A percentile compares a stretch with the other conserved stretches of the same genome.
Evolutionary conservation across 139 green algal genomes (phyloP).

Genomic region (Dunaliella sp.): DNA sequence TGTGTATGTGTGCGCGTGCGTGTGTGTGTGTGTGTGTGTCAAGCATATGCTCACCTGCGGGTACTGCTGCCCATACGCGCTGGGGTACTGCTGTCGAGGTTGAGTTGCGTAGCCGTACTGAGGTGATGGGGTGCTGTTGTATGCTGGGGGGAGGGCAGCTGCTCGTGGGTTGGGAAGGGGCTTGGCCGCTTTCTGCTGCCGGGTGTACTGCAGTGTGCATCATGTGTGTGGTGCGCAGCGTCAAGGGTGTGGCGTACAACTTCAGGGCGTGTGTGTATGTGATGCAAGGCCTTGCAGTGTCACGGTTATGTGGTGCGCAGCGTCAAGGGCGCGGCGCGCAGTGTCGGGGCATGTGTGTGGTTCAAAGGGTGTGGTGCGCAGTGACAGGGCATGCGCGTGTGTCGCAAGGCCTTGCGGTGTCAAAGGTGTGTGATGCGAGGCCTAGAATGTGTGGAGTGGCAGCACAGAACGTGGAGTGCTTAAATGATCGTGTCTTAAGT

Average conservation of each 20-base stretch:
- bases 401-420: too few relatives aligned
- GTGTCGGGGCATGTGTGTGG: too few relatives aligned
- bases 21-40: background rate
- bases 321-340: too few relatives aligned
- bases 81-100: background rate
- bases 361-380: too few relatives aligned
- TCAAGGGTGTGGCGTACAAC: background rate
- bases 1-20: background rate
- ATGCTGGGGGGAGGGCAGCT: background rate
- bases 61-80: background rate
- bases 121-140: background rate
- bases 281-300: too few relatives aligned
- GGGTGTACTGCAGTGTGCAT: slow-evolving; percentile 5
- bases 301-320: too few relatives aligned
- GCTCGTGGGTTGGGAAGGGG: background rate
- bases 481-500: too few relatives aligned
- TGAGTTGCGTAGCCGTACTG: background rate
- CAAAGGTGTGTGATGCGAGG: too few relatives aligned
- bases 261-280: background rate
- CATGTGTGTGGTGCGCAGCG: background rate
- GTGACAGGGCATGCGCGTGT: too few relatives aligned
- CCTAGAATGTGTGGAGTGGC: too few relatives aligned
- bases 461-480: too few relatives aligned
- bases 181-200: slow-evolving; percentile 12
- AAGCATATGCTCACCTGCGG: background rate